Percentiles rank a stretch among this genome's conserved stretches.
phyloP scores from a whole-genome alignment of 345 rosid species.

The Linum lewisii region DNA sequence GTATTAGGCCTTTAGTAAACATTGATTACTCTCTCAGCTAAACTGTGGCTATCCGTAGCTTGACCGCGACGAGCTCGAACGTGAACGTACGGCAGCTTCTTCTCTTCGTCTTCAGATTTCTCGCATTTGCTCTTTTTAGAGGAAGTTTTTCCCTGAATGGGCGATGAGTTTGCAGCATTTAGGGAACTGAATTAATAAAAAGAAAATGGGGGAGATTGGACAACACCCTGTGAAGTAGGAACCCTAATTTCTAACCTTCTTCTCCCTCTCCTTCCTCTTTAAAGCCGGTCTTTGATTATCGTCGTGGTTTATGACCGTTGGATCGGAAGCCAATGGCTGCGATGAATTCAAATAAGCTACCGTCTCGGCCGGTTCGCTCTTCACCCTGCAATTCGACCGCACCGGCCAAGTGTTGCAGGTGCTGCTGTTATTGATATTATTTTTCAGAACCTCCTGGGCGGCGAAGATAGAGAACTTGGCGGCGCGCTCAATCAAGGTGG shows the following conservation, averaged over 20 bases:
- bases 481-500: conserved; percentile 27
- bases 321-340: conserved; percentile 25
- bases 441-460: conserved; percentile 15
- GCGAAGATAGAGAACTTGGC: conserved; percentile 30
- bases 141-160: conserved; percentile 27
- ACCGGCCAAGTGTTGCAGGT: conserved; percentile 26
- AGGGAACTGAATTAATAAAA: neutral
- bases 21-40: conserved; percentile 68
- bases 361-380: conserved; percentile 34
- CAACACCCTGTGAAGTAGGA: neutral
- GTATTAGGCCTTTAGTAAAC: neutral
- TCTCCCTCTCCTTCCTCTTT: conserved; percentile 49
- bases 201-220: no score
- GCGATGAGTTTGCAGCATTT: neutral
- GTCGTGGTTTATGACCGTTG: conserved; percentile 16
- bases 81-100: conserved; percentile 71
- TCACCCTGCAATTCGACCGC: conserved; percentile 28
- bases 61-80: conserved; percentile 95
- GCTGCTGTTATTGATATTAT: neutral
- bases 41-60: conserved; percentile 91
- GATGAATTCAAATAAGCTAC: conserved; percentile 24
- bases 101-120: conserved; percentile 25
- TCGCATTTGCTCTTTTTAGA: conserved; percentile 38
- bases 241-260: conserved; percentile 33
- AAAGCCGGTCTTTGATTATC: conserved; percentile 19